phyloP scores from a whole-genome alignment of 2,329 filamentous ascomycete species.

The Apiospora kogelbergensis region DNA sequence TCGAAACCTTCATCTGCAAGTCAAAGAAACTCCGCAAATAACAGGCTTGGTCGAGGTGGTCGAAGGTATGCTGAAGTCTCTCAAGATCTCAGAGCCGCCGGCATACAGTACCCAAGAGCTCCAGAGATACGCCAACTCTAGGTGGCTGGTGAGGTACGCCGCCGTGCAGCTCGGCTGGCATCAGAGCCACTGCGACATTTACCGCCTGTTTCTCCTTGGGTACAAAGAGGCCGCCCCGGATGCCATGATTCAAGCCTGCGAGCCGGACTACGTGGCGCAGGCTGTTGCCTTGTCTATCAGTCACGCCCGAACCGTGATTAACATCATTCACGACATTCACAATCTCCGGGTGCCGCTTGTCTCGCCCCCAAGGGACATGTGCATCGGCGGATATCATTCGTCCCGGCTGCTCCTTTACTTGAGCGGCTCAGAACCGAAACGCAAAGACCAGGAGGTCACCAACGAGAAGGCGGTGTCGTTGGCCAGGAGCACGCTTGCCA shows the following conservation, averaged over 20 bases:
- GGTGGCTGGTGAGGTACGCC: not conserved
- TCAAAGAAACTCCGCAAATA: constrained; percentile 12
- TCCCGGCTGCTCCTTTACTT: not conserved
- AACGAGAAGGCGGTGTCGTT: not conserved
- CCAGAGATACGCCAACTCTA: not conserved
- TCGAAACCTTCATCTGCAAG: constrained; percentile 19
- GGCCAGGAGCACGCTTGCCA: not conserved
- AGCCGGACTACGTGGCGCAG: not conserved
- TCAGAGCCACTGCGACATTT: not conserved
- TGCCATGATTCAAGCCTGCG: not conserved
- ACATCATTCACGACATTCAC: not conserved
- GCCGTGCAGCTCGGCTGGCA: not conserved
- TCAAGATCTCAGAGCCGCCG: not conserved
- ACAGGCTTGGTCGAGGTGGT: not conserved
- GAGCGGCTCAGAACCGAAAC: not conserved
- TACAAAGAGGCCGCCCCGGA: not conserved
- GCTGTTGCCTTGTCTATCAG: not conserved
- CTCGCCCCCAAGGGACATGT: not conserved
- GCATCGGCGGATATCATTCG: not conserved
- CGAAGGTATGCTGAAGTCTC: not conserved
- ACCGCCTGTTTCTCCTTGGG: not conserved
- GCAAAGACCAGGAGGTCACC: not conserved
- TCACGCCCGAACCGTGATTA: not conserved
- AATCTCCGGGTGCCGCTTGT: not conserved
- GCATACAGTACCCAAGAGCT: too few relatives aligned